phyloP scores from a whole-genome alignment of 2,329 filamentous ascomycete genomes.

The Chaetomiaceae sp. region DNA sequence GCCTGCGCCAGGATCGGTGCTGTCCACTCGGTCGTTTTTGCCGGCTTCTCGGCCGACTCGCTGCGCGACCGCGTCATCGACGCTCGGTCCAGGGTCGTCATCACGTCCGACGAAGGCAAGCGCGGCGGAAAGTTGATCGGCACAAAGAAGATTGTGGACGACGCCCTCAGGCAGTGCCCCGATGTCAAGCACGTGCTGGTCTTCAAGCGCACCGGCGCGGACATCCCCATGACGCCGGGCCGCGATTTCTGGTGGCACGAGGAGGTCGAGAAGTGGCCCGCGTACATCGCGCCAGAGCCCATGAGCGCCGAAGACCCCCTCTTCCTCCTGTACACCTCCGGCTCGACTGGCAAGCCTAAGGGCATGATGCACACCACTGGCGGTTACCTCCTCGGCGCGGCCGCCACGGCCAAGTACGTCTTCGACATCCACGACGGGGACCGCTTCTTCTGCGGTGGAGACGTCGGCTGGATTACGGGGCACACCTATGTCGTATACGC shows the following conservation, averaged over 20 bases:
- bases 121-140: conserved; percentile 95
- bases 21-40: conserved; percentile 95
- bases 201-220: conserved; percentile 90
- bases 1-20: conserved; percentile 91
- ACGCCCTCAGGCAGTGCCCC: conserved; percentile 93
- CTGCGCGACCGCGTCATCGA: conserved; percentile 92
- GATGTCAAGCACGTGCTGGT: conserved; percentile 82
- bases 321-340: conserved; percentile 96
- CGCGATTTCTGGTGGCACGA: conserved; percentile 98
- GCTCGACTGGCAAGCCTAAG: conserved; percentile 97
- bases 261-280: conserved; percentile 93
- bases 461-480: conserved; percentile 98
- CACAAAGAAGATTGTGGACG: conserved; percentile 98
- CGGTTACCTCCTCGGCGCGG: conserved; percentile 91
- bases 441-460: conserved; percentile 94
- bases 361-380: conserved; percentile 97
- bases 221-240: conserved; percentile 83
- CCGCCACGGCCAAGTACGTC: conserved; percentile 94
- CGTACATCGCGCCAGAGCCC: conserved; percentile 82
- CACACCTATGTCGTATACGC: conserved; percentile 99
- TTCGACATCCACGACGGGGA: conserved; percentile 96
- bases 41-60: conserved; percentile 94
- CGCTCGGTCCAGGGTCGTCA: conserved; percentile 85
- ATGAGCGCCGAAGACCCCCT: conserved; percentile 94
- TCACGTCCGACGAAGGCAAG: conserved; percentile 96